Percentiles rank a stretch among this genome's conserved stretches.
These are phyloP conservation scores for Chlorophyllum brunneum DNA, from an alignment of 768 basidiomycete species.

Conservation along the genomic window DNA sequence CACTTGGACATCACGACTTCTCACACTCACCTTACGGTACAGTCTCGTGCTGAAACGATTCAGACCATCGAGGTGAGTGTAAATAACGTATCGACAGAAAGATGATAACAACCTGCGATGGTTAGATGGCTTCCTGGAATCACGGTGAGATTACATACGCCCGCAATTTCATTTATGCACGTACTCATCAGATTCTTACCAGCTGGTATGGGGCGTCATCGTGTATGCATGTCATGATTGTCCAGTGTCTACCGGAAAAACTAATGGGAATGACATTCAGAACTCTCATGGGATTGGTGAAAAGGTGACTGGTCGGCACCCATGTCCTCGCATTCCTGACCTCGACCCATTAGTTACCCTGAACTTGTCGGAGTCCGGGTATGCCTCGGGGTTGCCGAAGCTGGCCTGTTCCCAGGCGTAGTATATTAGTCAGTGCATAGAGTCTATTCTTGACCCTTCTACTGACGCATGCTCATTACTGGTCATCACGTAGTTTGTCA, in stretches of 20 bases:
- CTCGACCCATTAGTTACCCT: conserved; percentile 40
- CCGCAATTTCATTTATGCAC: background rate
- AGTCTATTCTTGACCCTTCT: background rate
- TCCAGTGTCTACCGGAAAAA: background rate
- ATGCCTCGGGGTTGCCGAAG: conserved; percentile 63
- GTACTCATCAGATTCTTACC: background rate
- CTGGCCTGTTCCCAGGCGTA: conserved; percentile 71
- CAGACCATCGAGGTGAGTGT: conserved; percentile 53
- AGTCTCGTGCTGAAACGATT: conserved; percentile 58
- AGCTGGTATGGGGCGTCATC: conserved; percentile 64
- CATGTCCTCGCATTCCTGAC: background rate
- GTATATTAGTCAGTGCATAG: conserved; percentile 55
- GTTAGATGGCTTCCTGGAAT: conserved; percentile 63
- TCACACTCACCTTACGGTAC: conserved; percentile 4
- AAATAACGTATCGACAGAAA: background rate
- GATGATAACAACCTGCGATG: background rate
- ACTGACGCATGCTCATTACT: too few species aligned
- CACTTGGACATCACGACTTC: conserved; percentile 7
- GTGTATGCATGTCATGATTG: conserved; percentile 35
- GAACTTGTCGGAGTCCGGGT: conserved; percentile 56
- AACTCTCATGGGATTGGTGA: conserved; percentile 65
- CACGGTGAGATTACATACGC: conserved; percentile 33
- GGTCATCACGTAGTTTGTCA: conserved; percentile 43
- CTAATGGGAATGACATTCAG: conserved; percentile 25
- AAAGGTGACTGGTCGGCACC: conserved; percentile 37